A percentile compares a stretch with the other conserved stretches of the same genome.
Evolutionary conservation across 2,329 filamentous ascomycete genomes (phyloP).

Genomic region (Arachnopeziza araneosa): DNA sequence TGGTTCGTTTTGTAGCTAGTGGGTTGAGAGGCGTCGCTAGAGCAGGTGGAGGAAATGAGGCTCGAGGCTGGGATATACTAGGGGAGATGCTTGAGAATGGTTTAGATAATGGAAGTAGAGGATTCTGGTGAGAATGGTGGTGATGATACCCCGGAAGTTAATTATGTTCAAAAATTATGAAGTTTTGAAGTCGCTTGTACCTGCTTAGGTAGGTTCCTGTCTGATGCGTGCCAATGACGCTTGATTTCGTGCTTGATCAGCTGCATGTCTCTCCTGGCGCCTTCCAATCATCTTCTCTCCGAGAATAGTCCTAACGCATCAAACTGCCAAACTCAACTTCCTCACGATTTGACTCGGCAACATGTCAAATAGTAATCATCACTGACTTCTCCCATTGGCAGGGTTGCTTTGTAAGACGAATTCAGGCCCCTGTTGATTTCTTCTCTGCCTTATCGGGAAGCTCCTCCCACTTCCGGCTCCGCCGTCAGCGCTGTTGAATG

Average conservation of each 20-base stretch:
- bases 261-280: background rate
- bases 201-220: background rate
- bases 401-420: conserved; percentile 3
- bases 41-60: conserved; percentile 54
- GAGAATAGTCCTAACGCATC: background rate
- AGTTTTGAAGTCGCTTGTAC: background rate
- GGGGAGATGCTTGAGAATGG: conserved; percentile 70
- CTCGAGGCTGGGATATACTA: conserved; percentile 68
- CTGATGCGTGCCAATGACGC: background rate
- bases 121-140: background rate
- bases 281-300: background rate
- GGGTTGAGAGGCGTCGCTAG: conserved; percentile 71
- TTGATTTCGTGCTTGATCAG: background rate
- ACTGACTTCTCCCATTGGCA: background rate
- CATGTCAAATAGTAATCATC: background rate
- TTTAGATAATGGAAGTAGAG: conserved; percentile 11
- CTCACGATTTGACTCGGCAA: background rate
- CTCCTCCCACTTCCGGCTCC: background rate
- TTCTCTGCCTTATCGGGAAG: conserved; percentile 4
- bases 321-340: background rate
- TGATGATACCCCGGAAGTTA: background rate
- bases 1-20: conserved; percentile 64
- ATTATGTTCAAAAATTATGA: background rate
- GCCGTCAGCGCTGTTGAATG: background rate
- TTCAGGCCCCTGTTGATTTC: background rate